These are phyloP conservation scores for Lanmaoa rubissima DNA, from an alignment of 768 basidiomycete species.

Conservation along the genomic window DNA sequence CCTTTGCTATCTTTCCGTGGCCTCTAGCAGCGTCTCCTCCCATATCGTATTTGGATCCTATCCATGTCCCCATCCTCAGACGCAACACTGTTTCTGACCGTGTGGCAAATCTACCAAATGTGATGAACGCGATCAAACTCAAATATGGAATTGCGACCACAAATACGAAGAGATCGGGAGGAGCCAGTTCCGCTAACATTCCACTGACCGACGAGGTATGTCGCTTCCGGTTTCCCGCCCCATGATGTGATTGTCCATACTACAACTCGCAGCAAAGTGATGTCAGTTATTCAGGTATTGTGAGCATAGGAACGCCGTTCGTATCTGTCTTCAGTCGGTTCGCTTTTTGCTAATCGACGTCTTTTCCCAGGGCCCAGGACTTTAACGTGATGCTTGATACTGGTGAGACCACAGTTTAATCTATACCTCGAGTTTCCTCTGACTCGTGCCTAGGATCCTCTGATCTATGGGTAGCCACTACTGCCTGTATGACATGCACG, in stretches of 20 bases:
- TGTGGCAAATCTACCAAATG: constrained; percentile 34
- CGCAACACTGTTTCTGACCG: constrained; percentile 18
- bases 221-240: background rate
- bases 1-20: constrained; percentile 29
- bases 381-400: constrained; percentile 86
- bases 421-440: background rate
- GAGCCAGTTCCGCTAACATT: constrained; percentile 20
- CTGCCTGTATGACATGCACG: constrained; percentile 43
- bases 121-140: constrained; percentile 41
- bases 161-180: constrained; percentile 29
- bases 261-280: constrained; percentile 41
- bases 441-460: constrained; percentile 40
- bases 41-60: constrained; percentile 29
- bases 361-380: constrained; percentile 48
- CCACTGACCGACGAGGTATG: constrained; percentile 44
- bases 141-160: constrained; percentile 41
- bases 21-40: constrained; percentile 15
- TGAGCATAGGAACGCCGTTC: constrained; percentile 62
- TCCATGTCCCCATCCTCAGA: constrained; percentile 46
- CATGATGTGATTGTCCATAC: background rate
- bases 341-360: background rate
- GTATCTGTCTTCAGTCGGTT: constrained; percentile 21
- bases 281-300: constrained; percentile 50
- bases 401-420: constrained; percentile 34
- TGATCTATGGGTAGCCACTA: constrained; percentile 79